phyloP scores from a whole-genome alignment of 192 early-diverging fungal genomes.

The Entomortierella parvispora region DNA sequence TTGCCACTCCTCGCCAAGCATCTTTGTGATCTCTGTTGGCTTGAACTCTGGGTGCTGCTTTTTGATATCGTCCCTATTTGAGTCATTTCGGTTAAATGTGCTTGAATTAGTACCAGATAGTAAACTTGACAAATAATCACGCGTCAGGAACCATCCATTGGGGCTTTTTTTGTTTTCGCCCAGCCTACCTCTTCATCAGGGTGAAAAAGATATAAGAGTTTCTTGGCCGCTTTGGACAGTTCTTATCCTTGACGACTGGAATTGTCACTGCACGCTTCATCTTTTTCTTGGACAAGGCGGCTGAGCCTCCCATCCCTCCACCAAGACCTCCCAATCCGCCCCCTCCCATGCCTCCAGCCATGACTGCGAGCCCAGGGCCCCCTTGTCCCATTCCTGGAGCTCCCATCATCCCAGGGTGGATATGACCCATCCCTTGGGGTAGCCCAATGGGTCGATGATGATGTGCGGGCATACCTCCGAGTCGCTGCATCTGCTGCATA shows the following conservation, averaged over 20 bases:
- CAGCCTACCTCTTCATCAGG: constrained; percentile 51
- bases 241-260: constrained; percentile 50
- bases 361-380: constrained; percentile 12
- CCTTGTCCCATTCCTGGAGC: constrained; percentile 5
- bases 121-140: too few species aligned
- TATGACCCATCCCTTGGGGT: not conserved
- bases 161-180: not conserved
- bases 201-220: constrained; percentile 56
- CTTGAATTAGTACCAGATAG: too few species aligned
- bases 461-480: not conserved
- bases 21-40: constrained; percentile 52
- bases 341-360: constrained; percentile 11
- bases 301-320: too few species aligned
- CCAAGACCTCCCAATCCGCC: constrained; percentile 4
- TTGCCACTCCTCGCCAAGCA: constrained; percentile 54
- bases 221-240: constrained; percentile 52
- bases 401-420: not conserved
- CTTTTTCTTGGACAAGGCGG: constrained; percentile 41
- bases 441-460: not conserved
- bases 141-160: too few species aligned
- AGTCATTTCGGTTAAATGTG: not conserved
- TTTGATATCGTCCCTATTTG: constrained; percentile 46
- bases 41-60: constrained; percentile 53
- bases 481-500: not conserved
- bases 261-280: constrained; percentile 16